Percentiles rank a stretch among this genome's conserved stretches.
phyloP scores from a whole-genome alignment of 345 rosid genomes.

The Combretum micranthum region DNA sequence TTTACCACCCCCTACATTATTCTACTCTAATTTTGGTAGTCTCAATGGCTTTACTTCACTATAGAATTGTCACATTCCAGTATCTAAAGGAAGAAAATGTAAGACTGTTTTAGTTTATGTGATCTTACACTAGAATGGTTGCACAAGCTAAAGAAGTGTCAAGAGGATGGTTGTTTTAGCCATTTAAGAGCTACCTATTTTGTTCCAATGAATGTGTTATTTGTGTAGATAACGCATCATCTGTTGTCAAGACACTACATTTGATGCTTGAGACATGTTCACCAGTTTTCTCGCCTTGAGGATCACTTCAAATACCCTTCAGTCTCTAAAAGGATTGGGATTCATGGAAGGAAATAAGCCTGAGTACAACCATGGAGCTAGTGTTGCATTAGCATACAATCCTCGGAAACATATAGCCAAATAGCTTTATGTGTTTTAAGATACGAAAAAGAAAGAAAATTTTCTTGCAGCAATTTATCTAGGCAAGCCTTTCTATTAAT shows the following conservation, averaged over 20 bases:
- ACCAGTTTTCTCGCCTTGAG: slow-evolving; percentile 27
- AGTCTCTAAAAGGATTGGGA: slow-evolving; percentile 36
- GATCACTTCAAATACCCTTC: slow-evolving; percentile 57
- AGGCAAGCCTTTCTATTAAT: neutral
- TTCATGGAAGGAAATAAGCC: slow-evolving; percentile 19
- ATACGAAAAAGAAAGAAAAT: too few species aligned
- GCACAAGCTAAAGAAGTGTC: slow-evolving; percentile 9
- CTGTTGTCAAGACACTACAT: slow-evolving; percentile 43
- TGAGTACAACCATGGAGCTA: slow-evolving; percentile 56
- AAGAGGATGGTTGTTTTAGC: slow-evolving; percentile 35
- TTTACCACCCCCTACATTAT: slow-evolving; percentile 24
- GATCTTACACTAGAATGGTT: slow-evolving; percentile 5
- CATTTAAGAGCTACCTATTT: slow-evolving; percentile 66
- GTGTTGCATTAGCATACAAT: slow-evolving; percentile 57
- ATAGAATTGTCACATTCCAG: slow-evolving; percentile 16
- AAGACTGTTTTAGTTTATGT: slow-evolving; percentile 10
- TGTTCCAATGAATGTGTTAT: slow-evolving; percentile 63
- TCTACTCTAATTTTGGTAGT: slow-evolving; percentile 7
- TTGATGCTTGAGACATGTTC: slow-evolving; percentile 25
- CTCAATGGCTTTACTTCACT: slow-evolving; percentile 18
- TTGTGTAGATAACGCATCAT: slow-evolving; percentile 48
- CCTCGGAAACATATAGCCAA: slow-evolving; percentile 36
- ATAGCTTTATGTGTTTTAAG: slow-evolving; percentile 12
- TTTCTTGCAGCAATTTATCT: too few species aligned
- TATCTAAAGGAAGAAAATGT: slow-evolving; percentile 12